Evolutionary conservation across 495 filamentous ascomycete species (phyloP).

Genomic region (Xylaria bambusicola): DNA sequence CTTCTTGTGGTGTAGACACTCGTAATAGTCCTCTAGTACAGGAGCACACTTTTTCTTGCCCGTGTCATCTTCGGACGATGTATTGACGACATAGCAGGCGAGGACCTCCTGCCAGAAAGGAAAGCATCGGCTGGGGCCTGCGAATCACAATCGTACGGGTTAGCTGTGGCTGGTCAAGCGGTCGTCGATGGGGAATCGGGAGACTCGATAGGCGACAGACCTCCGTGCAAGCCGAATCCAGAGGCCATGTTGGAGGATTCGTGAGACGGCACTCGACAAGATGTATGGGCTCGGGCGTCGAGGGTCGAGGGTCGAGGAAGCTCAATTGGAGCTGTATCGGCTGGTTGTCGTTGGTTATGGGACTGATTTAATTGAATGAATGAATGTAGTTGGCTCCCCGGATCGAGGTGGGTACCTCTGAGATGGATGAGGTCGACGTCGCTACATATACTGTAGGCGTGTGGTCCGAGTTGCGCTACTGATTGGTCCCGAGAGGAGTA

Average conservation of each 20-base stretch:
- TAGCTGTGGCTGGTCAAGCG: constrained; percentile 13
- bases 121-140: constrained; percentile 91
- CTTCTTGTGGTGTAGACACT: constrained; percentile 97
- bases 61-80: constrained; percentile 66
- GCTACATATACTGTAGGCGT: background rate
- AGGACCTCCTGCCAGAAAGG: constrained; percentile 97
- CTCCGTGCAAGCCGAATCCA: constrained; percentile 42
- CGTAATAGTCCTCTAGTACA: constrained; percentile 94
- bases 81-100: constrained; percentile 86
- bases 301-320: constrained; percentile 6
- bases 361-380: constrained; percentile 12
- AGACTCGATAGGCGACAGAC: constrained; percentile 49
- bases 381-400: constrained; percentile 15
- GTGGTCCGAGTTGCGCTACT: background rate
- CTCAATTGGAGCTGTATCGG: constrained; percentile 13
- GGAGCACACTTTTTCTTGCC: constrained; percentile 89
- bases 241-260: constrained; percentile 20
- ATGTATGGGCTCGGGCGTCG: too few relatives aligned
- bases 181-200: constrained; percentile 21
- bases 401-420: constrained; percentile 8
- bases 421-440: background rate
- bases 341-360: constrained; percentile 6
- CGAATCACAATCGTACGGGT: constrained; percentile 14
- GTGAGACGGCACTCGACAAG: background rate
- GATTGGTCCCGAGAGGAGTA: background rate